Base-by-base conservation (phyloP, 345 rosid genomes). In the Lumnitzera racemosa region DNA sequence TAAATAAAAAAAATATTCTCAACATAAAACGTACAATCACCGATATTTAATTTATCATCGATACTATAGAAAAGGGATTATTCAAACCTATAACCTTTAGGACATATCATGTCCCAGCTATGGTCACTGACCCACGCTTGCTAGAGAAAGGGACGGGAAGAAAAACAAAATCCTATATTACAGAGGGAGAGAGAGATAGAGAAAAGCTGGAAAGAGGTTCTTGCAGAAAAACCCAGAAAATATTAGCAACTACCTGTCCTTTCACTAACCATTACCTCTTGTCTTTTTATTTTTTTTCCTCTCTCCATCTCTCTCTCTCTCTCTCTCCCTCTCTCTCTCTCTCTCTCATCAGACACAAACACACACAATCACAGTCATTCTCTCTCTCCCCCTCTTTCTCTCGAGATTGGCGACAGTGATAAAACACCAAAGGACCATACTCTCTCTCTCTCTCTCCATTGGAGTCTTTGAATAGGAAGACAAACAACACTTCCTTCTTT, bases 351-450 rank as follows among this genome's bases (percentile, higher is more conserved):
- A 62, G 63, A 53, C 60, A 2, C 16, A 36, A 36, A 36, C 43
- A 36, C 58, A 47, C 60, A 6, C 16, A 36, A 7, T 4, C 43
- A 36, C 58, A 47, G 61, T 49, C 49, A 47, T 54, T 49, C 54
- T 13, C 57, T 68, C 52, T 65, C 57, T 55, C 52, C 51, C 50
- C 23, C 53, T 50, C 46, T 27, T 27, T 49, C 27, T 46, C 81
- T 81, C 86, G 83, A 78, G 77, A 76, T 81, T 69, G 76, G 81
- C 63, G 83, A 70, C 67, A 49, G 17, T 56, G 66, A 67, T 75
- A 76, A 54, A 72, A 71, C 43, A 69, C 80, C 72, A 31, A 62
- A 59, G 61, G 54, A 24, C 41, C 66, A 53, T 36, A 43, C 3
- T 24, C 29, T 43, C 47, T 36, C 24, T 41, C 49, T 17, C 57